phyloP scores from a whole-genome alignment of 106 monocot genomes.

The Acanthochlamys bracteata region DNA sequence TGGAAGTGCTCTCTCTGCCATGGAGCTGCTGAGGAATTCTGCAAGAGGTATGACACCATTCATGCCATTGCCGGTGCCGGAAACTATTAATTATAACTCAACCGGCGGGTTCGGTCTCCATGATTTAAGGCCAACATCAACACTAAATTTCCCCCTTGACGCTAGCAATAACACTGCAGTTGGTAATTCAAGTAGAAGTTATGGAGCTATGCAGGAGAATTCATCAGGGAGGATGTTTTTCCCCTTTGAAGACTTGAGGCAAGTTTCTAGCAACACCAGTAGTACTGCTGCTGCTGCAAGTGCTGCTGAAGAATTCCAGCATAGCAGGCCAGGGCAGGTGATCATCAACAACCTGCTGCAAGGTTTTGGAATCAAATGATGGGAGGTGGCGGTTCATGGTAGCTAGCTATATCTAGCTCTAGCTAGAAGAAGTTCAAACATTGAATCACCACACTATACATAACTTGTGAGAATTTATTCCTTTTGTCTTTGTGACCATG shows the following conservation, averaged over 20 bases:
- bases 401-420: not conserved
- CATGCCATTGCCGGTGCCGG: conserved; percentile 28
- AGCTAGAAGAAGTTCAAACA: not conserved
- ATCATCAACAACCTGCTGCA: conserved; percentile 15
- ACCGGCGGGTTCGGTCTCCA: conserved; percentile 37
- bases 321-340: conserved; percentile 15
- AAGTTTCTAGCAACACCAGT: conserved; percentile 1
- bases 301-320: conserved; percentile 18
- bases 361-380: conserved; percentile 58
- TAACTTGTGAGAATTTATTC: not conserved
- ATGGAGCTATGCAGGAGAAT: conserved; percentile 14
- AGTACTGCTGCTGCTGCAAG: not conserved
- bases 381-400: conserved; percentile 31
- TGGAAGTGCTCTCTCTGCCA: conserved; percentile 33
- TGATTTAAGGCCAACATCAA: conserved; percentile 29
- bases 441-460: not conserved
- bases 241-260: conserved; percentile 49
- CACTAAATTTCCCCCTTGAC: conserved; percentile 36
- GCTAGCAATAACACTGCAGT: conserved; percentile 3
- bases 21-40: conserved; percentile 54
- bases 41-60: conserved; percentile 24
- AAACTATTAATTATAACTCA: not conserved
- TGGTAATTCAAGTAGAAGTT: conserved; percentile 3
- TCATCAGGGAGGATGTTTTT: conserved; percentile 39
- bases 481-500: not conserved